Evolutionary conservation across 441 rosid genomes (phyloP), one percentile per base, ranked within the genome.

Genomic region (Euphorbia celastroides): DNA sequence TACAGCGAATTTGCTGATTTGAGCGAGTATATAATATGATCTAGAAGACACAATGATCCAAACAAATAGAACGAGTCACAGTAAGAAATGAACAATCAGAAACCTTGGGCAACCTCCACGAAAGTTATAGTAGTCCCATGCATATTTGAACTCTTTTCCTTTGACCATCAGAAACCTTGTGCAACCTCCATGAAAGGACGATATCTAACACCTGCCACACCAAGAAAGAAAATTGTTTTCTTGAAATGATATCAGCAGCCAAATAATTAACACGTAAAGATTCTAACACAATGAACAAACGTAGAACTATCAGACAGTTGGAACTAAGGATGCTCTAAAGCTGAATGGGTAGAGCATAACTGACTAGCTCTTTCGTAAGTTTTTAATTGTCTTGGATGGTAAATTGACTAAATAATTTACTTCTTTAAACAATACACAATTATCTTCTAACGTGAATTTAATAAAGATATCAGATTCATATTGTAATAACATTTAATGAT

Each of bases 111-210:
- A n/a, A n/a, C n/a, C n/a, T n/a, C n/a, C n/a, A n/a, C n/a, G n/a
- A n/a, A n/a, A n/a, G n/a, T n/a, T n/a, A n/a, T 55, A 93, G 89
- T 62, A 93, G 96, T 63, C 99, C 97, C 97, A 93, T 91, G 72
- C 97, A 91, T 50, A 93, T 93, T 78, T 93, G 99, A 55, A 93
- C 97, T 51, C 96, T 86, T 74, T 97, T 84, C 83, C 97, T 85
- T 77, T 93, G 96, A 41, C 99, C 96, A 79, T 89, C 97, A 2
- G 96, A 93, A 60, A 89, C 97, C 85, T 83, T 93, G 77, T 93
- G 99, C 86, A 91, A 71, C 82, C 97, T 89, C 99, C 99, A 93
- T 50, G 92, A 82, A 46, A 89, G 77, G 81, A 91, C 96, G 42
- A 93, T 77, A 80, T 80, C 96, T 69, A 91, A 78, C 38, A 91